Conservation (phyloP, 345 rosid genomes). For the Reutealis trisperma region DNA sequence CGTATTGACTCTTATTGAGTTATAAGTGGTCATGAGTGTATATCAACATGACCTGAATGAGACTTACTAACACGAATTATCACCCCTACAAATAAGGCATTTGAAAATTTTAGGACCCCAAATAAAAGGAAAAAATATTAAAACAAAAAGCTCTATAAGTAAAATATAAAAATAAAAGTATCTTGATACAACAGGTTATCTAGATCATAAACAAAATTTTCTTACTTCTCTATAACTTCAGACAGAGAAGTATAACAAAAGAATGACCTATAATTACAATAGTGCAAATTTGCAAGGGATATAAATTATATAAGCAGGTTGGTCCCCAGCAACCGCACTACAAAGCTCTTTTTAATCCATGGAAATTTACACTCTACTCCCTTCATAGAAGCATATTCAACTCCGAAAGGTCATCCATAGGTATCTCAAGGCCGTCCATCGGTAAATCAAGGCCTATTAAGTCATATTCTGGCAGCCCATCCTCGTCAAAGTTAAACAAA, state of each 20-base stretch:
- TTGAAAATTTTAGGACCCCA: too few relatives aligned
- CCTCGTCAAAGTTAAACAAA: constrained; percentile 50
- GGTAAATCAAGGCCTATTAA: constrained; percentile 39
- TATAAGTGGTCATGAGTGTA: too few relatives aligned
- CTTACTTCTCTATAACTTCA: constrained; percentile 22
- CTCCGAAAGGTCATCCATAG: constrained; percentile 62
- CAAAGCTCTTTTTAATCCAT: constrained; percentile 29
- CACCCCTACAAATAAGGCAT: neutral
- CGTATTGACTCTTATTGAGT: too few relatives aligned
- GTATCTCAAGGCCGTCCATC: constrained; percentile 37
- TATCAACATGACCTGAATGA: too few relatives aligned
- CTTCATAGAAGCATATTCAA: constrained; percentile 36
- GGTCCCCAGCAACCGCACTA: constrained; percentile 24
- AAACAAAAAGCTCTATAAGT: constrained; percentile 18
- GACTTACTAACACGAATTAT: too few relatives aligned
- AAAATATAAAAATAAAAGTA: neutral
- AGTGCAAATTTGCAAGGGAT: constrained; percentile 27
- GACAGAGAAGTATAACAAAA: constrained; percentile 35
- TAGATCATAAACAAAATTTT: constrained; percentile 29
- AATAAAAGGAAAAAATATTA: neutral
- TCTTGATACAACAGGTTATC: constrained; percentile 18
- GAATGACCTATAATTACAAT: constrained; percentile 46
- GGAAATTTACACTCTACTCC: constrained; percentile 37
- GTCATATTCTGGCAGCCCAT: constrained; percentile 47
- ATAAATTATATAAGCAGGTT: constrained; percentile 30